Conservation (phyloP, 495 filamentous ascomycete species). For the Aspergillus mulundensis region DNA sequence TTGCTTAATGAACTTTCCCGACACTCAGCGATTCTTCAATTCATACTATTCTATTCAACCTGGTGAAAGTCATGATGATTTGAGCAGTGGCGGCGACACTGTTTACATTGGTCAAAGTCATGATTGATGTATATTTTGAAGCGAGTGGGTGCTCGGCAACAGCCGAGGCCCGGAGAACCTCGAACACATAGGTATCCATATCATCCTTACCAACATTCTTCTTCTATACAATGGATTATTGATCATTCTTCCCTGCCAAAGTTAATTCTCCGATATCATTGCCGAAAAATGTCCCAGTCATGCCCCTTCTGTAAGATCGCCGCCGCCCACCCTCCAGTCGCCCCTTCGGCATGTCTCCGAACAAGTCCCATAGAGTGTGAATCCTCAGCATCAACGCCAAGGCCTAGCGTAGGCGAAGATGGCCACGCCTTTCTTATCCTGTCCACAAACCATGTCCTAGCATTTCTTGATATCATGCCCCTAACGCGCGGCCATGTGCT, state of each 20-base stretch:
- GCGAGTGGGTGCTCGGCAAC: not conserved
- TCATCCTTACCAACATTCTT: not conserved
- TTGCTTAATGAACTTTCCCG: constrained; percentile 34
- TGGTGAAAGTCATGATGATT: not conserved
- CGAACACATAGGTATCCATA: not conserved
- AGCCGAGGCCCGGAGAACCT: not conserved
- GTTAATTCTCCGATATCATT: not conserved
- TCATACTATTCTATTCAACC: not conserved
- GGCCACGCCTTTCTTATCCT: constrained; percentile 63
- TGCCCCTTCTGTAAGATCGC: constrained; percentile 42
- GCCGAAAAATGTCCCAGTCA: not conserved
- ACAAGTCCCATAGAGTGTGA: too few species aligned
- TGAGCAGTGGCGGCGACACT: not conserved
- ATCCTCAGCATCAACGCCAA: not conserved
- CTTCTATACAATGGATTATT: not conserved
- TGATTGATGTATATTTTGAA: not conserved
- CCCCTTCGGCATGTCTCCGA: constrained; percentile 27
- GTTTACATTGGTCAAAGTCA: not conserved
- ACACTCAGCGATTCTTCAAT: constrained; percentile 7
- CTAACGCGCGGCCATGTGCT: constrained; percentile 75
- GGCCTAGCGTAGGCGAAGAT: constrained; percentile 6
- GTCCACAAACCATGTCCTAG: constrained; percentile 66
- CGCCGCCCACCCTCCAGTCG: constrained; percentile 39
- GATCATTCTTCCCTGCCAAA: not conserved
- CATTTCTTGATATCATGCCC: constrained; percentile 89